Percentiles rank a stretch among this genome's conserved stretches.
phyloP scores from a whole-genome alignment of 768 basidiomycete species.

The Hydnomerulius pinastri region DNA sequence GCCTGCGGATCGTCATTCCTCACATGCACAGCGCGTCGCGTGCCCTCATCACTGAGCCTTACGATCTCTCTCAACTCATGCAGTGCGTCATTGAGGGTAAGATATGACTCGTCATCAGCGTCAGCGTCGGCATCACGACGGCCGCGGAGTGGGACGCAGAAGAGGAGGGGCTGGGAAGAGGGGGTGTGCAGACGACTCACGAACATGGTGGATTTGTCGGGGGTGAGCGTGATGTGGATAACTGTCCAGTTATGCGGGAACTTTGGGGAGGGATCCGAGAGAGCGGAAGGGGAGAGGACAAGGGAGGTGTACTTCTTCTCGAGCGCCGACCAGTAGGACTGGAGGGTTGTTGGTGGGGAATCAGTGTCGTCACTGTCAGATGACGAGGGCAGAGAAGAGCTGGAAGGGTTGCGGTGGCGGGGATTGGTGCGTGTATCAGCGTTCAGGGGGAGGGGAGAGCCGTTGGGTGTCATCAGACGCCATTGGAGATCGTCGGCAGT shows the following conservation, averaged over 20 bases:
- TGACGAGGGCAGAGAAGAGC: constrained; percentile 17
- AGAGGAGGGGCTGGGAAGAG: constrained; percentile 62
- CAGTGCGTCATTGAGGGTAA: constrained; percentile 75
- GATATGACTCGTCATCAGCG: constrained; percentile 68
- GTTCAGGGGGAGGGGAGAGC: constrained; percentile 36
- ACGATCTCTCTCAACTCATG: constrained; percentile 81
- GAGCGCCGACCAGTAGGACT: constrained; percentile 64
- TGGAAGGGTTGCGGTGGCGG: constrained; percentile 21
- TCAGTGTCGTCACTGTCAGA: constrained; percentile 40
- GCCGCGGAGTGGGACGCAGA: constrained; percentile 87
- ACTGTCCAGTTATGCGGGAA: constrained; percentile 84
- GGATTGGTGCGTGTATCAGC: constrained; percentile 16
- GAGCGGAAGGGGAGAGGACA: constrained; percentile 28
- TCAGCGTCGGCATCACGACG: constrained; percentile 75
- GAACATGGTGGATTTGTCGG: constrained; percentile 82
- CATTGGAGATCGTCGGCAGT: constrained; percentile 70
- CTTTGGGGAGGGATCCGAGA: constrained; percentile 43
- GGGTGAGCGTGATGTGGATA: constrained; percentile 79
- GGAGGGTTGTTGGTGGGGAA: constrained; percentile 36
- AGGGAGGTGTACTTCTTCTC: constrained; percentile 49
- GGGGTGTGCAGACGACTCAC: constrained; percentile 73
- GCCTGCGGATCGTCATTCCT: constrained; percentile 66
- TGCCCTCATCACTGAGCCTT: constrained; percentile 71
- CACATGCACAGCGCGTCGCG: constrained; percentile 70
- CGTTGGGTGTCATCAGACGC: constrained; percentile 57